Conservation (phyloP, 2,329 filamentous ascomycete genomes). For the Stemphylium lycopersici region DNA sequence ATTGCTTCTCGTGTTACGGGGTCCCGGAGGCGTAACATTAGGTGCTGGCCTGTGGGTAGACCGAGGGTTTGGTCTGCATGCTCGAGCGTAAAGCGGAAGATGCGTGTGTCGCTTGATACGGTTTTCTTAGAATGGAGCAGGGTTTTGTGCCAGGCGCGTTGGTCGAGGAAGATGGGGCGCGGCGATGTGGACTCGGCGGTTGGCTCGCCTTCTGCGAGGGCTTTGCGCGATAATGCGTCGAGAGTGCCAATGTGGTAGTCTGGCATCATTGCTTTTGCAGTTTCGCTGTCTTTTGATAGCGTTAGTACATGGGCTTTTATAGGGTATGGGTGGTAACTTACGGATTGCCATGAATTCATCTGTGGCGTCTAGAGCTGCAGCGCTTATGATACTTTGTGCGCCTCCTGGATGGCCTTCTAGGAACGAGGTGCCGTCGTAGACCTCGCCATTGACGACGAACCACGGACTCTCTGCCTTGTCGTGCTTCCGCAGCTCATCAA, state of each 20-base stretch:
- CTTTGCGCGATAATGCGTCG: conserved; percentile 62
- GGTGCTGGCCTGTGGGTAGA: conserved; percentile 82
- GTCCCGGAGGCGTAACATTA: conserved; percentile 82
- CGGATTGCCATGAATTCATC: conserved; percentile 94
- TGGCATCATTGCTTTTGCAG: conserved; percentile 88
- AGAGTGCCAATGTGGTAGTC: conserved; percentile 83
- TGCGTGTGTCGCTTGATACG: conserved; percentile 77
- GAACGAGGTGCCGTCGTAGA: conserved; percentile 85
- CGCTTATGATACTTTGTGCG: conserved; percentile 80
- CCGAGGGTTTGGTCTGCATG: conserved; percentile 73
- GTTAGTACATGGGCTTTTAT: conserved; percentile 29
- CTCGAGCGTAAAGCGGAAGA: conserved; percentile 82
- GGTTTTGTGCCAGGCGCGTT: conserved; percentile 75
- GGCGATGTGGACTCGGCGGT: conserved; percentile 53
- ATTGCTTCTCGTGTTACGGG: conserved; percentile 72
- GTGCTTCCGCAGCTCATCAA: conserved; percentile 75
- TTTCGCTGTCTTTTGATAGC: conserved; percentile 74
- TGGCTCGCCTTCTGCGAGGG: conserved; percentile 58
- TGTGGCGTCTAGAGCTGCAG: conserved; percentile 79
- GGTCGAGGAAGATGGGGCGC: conserved; percentile 70
- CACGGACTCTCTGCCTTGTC: conserved; percentile 71
- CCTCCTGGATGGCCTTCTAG: conserved; percentile 85
- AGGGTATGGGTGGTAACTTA: conserved; percentile 56
- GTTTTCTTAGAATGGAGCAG: conserved; percentile 70
- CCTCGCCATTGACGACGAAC: conserved; percentile 88